Base-by-base conservation (phyloP, 768 basidiomycete species). In the Collybiopsis luxurians region DNA sequence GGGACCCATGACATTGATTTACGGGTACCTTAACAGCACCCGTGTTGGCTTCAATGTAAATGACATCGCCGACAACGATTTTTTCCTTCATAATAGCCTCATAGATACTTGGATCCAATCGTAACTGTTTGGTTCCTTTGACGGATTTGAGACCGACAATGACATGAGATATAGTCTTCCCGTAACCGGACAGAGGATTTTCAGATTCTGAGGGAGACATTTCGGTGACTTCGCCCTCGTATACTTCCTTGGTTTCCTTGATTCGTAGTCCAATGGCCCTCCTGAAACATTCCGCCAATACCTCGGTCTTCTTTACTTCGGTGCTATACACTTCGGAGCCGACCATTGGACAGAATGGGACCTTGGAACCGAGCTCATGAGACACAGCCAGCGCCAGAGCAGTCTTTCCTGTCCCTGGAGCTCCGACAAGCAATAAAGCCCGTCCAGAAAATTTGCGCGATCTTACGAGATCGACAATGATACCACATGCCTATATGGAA, bases 261-360 rank as follows among this genome's bases (percentile, higher is more conserved):
- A 98, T 97, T 69, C 96, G 86, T 36, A 98, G 81, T 46, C 96
- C 95, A 59, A 99, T 99, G 12, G 97, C 95, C 63, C 97, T 77
- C 57, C 96, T 81, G 73, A 98, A 98, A 36, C 87, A 85, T 71
- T 98, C 96, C 47, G 95, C 93, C 19, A 99, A 76, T 4, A 98
- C 95, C 68, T 98, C 97, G 1, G 97, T 98, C 81, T 99, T 99
- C 78, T 98, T 98, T 56, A 99, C 95, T 72, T 98, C 96, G 2
- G 91, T 86, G 39, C 88, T 92, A 68, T 97, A 98, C 59, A 98
- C 97, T 72, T 99, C 97, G 19, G 87, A 90, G 0, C 97, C 97
- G 42, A 98, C 97, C 93, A 98, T 98, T 4, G 95, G 94, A 70
- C 96, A 98, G 69, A 99, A 98, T 0, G 97, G 97, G 1, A 98